Conservation (phyloP, 106 monocot genomes). For the Allium cepa region DNA sequence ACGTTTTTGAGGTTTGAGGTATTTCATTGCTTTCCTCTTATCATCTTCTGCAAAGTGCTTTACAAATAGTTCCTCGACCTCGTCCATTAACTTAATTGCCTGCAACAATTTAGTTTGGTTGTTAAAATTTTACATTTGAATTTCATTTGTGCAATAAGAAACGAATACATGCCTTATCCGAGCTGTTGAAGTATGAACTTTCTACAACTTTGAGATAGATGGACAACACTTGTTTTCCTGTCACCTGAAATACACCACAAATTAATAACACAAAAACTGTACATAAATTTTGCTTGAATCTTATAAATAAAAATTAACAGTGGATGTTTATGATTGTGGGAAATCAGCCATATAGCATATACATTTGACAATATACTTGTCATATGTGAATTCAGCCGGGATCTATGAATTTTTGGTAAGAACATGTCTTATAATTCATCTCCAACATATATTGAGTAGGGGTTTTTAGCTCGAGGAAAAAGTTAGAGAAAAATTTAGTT, state of each 20-base stretch:
- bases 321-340: not conserved
- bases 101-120: conserved; percentile 9
- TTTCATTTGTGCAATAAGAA: not conserved
- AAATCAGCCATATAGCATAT: not conserved
- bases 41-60: conserved; percentile 70
- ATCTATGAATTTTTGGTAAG: too few species aligned
- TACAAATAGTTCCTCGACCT: conserved; percentile 80
- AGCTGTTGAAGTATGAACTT: conserved; percentile 95
- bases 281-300: not conserved
- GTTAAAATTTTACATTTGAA: not conserved
- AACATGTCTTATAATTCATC: too few species aligned
- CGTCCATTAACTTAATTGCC: conserved; percentile 73
- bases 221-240: conserved; percentile 60
- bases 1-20: conserved; percentile 71
- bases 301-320: not conserved
- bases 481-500: too few species aligned
- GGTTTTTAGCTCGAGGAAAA: too few species aligned
- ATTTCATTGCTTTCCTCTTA: conserved; percentile 80
- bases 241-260: conserved; percentile 33
- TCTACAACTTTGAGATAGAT: conserved; percentile 88
- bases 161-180: conserved; percentile 48
- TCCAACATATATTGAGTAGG: too few species aligned
- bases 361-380: not conserved
- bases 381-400: not conserved
- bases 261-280: not conserved